Percentiles rank a stretch among this genome's conserved stretches.
Evolutionary conservation across 331 rosid genomes (phyloP).

Genomic region (Malus hybrid): DNA sequence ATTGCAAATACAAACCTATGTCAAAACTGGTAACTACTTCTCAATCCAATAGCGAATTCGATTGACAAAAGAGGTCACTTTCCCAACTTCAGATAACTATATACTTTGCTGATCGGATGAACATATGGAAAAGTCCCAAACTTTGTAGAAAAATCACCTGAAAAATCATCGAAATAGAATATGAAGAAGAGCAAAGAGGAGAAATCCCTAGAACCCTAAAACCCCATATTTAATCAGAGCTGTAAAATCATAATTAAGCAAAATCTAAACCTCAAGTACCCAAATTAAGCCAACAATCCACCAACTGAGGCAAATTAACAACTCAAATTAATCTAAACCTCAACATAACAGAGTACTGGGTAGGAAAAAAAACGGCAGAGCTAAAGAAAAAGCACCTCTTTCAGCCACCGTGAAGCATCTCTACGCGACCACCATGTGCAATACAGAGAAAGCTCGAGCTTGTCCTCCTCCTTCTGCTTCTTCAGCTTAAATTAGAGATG

Average conservation of each 20-base stretch:
- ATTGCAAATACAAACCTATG: constrained; percentile 34
- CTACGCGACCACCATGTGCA: not conserved
- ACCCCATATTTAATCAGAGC: not conserved
- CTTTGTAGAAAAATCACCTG: not conserved
- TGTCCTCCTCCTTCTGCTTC: not conserved
- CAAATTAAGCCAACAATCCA: too few species aligned
- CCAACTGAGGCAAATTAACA: too few species aligned
- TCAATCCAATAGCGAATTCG: not conserved
- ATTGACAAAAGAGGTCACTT: not conserved
- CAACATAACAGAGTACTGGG: not conserved
- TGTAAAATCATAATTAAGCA: not conserved
- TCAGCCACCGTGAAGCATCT: not conserved
- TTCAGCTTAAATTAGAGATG: not conserved
- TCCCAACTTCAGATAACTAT: not conserved
- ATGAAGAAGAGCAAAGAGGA: not conserved
- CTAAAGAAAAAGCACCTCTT: not conserved
- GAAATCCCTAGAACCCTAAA: not conserved
- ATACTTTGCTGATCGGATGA: not conserved
- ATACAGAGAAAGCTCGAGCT: not conserved
- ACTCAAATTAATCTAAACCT: not conserved
- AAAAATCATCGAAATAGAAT: not conserved
- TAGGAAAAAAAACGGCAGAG: not conserved
- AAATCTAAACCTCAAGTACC: not conserved
- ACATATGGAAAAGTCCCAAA: not conserved
- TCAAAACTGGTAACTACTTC: not conserved